Percentiles rank a stretch among this genome's conserved stretches.
Conservation (phyloP, 179 eudicot species). For the Nepenthes alata region DNA sequence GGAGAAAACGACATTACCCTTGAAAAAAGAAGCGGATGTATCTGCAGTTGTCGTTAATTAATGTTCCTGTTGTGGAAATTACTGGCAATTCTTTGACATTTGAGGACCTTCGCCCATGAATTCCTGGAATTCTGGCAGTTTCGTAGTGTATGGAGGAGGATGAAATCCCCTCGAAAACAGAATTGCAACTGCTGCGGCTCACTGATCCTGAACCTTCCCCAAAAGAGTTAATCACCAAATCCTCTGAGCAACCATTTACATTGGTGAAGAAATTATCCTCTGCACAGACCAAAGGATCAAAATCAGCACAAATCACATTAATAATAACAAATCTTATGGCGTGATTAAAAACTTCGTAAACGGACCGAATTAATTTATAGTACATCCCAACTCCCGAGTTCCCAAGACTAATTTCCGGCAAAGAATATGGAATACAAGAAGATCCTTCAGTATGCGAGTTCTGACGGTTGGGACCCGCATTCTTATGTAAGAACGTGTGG, state of each 20-base stretch:
- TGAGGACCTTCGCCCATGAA: conserved; percentile 15
- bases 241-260: conserved; percentile 23
- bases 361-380: not conserved
- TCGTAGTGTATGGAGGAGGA: conserved; percentile 21
- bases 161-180: conserved; percentile 20
- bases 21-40: conserved; percentile 27
- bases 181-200: conserved; percentile 15
- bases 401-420: too few relatives aligned
- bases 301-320: not conserved
- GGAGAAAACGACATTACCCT: conserved; percentile 29
- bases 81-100: conserved; percentile 13
- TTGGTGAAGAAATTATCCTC: conserved; percentile 41
- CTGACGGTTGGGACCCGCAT: too few relatives aligned
- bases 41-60: conserved; percentile 17
- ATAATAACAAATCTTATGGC: too few relatives aligned
- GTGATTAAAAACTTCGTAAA: not conserved
- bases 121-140: conserved; percentile 14
- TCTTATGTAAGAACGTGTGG: too few relatives aligned
- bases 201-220: conserved; percentile 19
- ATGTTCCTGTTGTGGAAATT: conserved; percentile 23
- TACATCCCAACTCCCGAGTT: not conserved
- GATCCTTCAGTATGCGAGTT: too few relatives aligned
- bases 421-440: too few relatives aligned
- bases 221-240: conserved; percentile 12
- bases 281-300: conserved; percentile 11